phyloP scores from a whole-genome alignment of 1,284 basidiomycete species.

The Cutaneotrichosporon sp. region DNA sequence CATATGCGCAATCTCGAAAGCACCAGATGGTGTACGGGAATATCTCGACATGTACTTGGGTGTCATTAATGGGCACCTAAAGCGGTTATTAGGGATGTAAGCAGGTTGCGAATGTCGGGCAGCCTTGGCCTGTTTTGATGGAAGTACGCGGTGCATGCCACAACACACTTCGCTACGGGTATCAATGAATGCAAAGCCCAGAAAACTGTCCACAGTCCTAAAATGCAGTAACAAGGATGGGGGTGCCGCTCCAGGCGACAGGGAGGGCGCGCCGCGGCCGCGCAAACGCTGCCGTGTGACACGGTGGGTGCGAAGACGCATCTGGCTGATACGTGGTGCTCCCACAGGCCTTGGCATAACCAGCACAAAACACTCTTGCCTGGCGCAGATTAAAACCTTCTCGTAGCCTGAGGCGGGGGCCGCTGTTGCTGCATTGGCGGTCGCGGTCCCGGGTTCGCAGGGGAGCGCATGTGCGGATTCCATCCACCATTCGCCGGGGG shows the following conservation, averaged over 20 bases:
- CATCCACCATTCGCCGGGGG: slow-evolving; percentile 9
- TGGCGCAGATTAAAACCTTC: background rate
- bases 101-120: no score
- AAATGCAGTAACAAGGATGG: slow-evolving; percentile 4
- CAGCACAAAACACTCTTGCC: background rate
- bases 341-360: background rate
- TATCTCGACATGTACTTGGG: no score
- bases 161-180: background rate
- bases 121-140: no score
- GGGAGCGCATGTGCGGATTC: slow-evolving; percentile 8
- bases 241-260: no score
- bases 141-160: slow-evolving; percentile 4
- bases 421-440: slow-evolving; percentile 9
- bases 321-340: background rate
- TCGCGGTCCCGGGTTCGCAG: background rate
- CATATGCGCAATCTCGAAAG: no score
- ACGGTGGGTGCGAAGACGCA: background rate
- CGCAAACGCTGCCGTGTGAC: no score
- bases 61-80: no score
- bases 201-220: slow-evolving; percentile 4
- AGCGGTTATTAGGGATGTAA: no score
- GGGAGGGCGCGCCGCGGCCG: no score
- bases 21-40: no score
- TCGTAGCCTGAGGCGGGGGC: slow-evolving; percentile 5
- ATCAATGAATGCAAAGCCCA: slow-evolving; percentile 9